Percentiles rank a stretch among this genome's conserved stretches.
Conservation (phyloP, 2,329 filamentous ascomycete genomes). For the Talaromyces sp. region DNA sequence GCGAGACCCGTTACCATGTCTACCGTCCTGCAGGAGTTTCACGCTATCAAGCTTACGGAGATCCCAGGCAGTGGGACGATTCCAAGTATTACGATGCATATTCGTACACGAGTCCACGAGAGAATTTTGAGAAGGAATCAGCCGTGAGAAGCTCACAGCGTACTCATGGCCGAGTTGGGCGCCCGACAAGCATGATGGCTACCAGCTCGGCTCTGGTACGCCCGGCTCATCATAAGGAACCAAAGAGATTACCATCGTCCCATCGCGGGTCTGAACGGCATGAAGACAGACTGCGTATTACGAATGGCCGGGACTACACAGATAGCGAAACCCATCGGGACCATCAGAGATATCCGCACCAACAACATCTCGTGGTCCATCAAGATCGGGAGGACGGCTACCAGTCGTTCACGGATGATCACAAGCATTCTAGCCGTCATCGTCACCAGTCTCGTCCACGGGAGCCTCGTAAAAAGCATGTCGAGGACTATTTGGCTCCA, state of each 20-base stretch:
- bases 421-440: conserved; percentile 39
- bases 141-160: conserved; percentile 33
- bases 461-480: conserved; percentile 20
- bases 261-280: conserved; percentile 38
- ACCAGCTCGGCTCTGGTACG: conserved; percentile 33
- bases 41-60: conserved; percentile 30
- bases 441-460: conserved; percentile 14
- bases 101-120: conserved; percentile 46
- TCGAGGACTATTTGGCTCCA: conserved; percentile 19
- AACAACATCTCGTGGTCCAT: conserved; percentile 46
- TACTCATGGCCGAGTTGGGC: conserved; percentile 26
- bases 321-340: conserved; percentile 35
- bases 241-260: conserved; percentile 37
- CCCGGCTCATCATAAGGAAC: conserved; percentile 25
- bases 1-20: conserved; percentile 27
- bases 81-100: conserved; percentile 43
- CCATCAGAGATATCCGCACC: conserved; percentile 38
- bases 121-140: conserved; percentile 47
- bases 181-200: conserved; percentile 40
- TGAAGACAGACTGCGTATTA: conserved; percentile 26
- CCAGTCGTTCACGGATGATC: conserved; percentile 42
- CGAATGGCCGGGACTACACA: conserved; percentile 21
- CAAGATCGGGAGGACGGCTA: conserved; percentile 47
- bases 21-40: conserved; percentile 26
- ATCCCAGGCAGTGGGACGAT: conserved; percentile 33